phyloP scores from a whole-genome alignment of 768 basidiomycete genomes.

The Rhizopogon rudus region DNA sequence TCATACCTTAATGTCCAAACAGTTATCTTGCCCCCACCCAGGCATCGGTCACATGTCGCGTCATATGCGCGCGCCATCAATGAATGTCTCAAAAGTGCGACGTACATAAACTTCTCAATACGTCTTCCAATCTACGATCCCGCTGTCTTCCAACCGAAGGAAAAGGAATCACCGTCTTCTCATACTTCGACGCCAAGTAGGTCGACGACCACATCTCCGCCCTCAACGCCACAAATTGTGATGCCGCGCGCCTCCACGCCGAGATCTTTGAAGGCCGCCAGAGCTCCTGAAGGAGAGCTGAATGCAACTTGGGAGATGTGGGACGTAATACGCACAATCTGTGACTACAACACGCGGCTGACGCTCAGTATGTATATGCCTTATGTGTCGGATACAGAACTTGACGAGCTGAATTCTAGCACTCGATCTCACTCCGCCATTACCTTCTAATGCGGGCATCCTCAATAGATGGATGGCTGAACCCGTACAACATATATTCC shows the following conservation, averaged over 20 bases:
- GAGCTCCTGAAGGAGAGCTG: conserved; percentile 49
- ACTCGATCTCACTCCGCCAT: conserved; percentile 84
- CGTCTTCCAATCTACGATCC: conserved; percentile 82
- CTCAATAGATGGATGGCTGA: conserved; percentile 91
- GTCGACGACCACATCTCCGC: conserved; percentile 7
- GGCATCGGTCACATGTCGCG: conserved; percentile 75
- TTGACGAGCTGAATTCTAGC: conserved; percentile 42
- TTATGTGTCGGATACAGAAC: conserved; percentile 4
- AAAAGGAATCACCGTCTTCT: conserved; percentile 19
- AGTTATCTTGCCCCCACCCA: conserved; percentile 85
- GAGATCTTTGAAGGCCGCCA: conserved; percentile 21
- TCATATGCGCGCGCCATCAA: conserved; percentile 93
- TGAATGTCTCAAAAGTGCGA: conserved; percentile 63
- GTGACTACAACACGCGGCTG: conserved; percentile 74
- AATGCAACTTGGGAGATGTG: conserved; percentile 96
- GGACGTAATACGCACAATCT: conserved; percentile 90
- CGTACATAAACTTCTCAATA: conserved; percentile 77
- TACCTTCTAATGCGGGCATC: conserved; percentile 73
- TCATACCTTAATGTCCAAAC: conserved; percentile 85
- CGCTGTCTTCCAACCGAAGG: conserved; percentile 43
- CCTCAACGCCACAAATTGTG: conserved; percentile 12
- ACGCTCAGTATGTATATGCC: conserved; percentile 53
- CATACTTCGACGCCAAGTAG: conserved; percentile 10
- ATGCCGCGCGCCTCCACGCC: conserved; percentile 19
- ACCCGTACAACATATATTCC: conserved; percentile 81